phyloP scores from a whole-genome alignment of 176 grass and related monocot species.

The Triticum dicoccoides region DNA sequence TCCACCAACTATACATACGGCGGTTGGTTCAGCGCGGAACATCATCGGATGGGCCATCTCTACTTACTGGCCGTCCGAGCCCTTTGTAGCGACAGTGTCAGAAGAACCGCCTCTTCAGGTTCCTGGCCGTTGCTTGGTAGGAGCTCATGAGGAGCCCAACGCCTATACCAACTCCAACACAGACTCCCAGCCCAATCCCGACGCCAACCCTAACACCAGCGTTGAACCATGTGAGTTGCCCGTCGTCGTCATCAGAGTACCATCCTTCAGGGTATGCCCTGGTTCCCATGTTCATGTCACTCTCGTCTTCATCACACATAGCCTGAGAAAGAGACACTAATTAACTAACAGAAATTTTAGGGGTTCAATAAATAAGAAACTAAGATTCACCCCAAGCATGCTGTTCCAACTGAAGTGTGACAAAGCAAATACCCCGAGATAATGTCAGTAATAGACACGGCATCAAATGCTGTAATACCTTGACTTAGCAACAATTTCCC shows the following conservation, averaged over 20 bases:
- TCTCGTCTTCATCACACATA: slow-evolving; percentile 37
- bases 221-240: slow-evolving; percentile 94
- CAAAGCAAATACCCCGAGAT: background rate
- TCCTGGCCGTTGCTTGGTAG: slow-evolving; percentile 81
- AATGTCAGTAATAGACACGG: background rate
- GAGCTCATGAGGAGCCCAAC: slow-evolving; percentile 91
- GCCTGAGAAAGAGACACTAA: slow-evolving; percentile 29
- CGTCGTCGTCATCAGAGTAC: slow-evolving; percentile 55
- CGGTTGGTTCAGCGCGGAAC: background rate
- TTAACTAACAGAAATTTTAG: slow-evolving; percentile 2
- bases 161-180: slow-evolving; percentile 88
- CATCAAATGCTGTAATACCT: background rate
- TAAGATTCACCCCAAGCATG: background rate
- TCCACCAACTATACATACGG: slow-evolving; percentile 23
- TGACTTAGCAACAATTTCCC: background rate
- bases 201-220: slow-evolving; percentile 87
- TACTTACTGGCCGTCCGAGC: background rate
- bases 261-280: slow-evolving; percentile 72
- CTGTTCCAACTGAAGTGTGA: background rate
- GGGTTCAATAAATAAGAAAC: background rate
- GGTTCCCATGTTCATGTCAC: slow-evolving; percentile 31
- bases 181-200: slow-evolving; percentile 89
- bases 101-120: slow-evolving; percentile 82
- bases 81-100: slow-evolving; percentile 11
- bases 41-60: background rate